Percentiles rank a stretch among this genome's conserved stretches.
These are phyloP conservation scores for Alloteropsis semialata DNA, from an alignment of 176 grass and related monocot species.

Conservation along the genomic window DNA sequence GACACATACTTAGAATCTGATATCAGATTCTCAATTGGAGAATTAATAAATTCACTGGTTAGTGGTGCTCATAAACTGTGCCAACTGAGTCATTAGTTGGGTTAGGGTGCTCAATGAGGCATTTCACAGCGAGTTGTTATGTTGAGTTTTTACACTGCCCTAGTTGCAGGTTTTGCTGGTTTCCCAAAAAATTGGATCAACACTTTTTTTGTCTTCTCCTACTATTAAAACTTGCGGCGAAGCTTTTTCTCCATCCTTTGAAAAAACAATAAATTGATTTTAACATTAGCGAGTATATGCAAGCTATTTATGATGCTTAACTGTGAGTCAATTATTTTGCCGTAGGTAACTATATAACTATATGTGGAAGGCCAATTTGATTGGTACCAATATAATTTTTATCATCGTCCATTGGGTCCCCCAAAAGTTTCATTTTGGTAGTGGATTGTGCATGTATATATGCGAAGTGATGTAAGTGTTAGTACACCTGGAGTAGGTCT, in stretches of 20 bases:
- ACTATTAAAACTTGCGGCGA: not conserved
- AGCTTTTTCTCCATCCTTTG: not conserved
- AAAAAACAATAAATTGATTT: not conserved
- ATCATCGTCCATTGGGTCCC: not conserved
- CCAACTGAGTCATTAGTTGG: not conserved
- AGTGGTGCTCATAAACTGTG: not conserved
- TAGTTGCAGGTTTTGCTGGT: no score
- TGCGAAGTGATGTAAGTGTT: constrained; percentile 32
- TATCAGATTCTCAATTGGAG: not conserved
- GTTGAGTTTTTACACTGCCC: not conserved
- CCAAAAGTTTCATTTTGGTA: not conserved
- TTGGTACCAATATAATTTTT: not conserved
- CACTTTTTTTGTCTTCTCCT: not conserved
- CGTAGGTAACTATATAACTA: not conserved
- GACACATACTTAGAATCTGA: not conserved
- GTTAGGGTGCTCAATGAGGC: not conserved
- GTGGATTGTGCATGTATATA: not conserved
- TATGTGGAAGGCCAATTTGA: not conserved
- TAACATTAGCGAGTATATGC: no score
- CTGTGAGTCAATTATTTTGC: not conserved
- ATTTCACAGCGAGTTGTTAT: not conserved
- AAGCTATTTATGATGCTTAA: not conserved
- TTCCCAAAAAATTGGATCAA: not conserved
- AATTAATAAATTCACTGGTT: no score
- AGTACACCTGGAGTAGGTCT: constrained; percentile 26